Conservation (phyloP, 1,284 basidiomycete genomes). For the Thelephora terrestris region DNA sequence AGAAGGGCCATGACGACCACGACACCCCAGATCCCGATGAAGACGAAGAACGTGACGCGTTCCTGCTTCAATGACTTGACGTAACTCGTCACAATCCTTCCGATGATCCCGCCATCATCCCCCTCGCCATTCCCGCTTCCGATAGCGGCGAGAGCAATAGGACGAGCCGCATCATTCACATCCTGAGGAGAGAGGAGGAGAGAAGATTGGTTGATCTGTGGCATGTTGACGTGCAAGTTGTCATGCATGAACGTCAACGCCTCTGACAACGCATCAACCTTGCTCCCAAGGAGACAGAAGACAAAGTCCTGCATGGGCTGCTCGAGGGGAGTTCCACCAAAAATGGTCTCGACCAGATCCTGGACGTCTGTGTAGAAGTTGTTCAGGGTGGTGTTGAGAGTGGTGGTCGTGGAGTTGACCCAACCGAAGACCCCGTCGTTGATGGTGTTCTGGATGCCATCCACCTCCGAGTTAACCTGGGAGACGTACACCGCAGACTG, state of each 20-base stretch:
- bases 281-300: conserved; percentile 81
- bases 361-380: conserved; percentile 70
- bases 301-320: conserved; percentile 80
- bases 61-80: conserved; percentile 67
- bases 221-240: conserved; percentile 74
- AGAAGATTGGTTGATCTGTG: conserved; percentile 60
- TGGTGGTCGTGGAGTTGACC: conserved; percentile 87
- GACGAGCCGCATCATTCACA: conserved; percentile 67
- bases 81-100: conserved; percentile 66
- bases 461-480: conserved; percentile 65
- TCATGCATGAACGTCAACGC: conserved; percentile 89
- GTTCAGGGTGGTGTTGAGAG: conserved; percentile 74
- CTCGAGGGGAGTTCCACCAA: conserved; percentile 77
- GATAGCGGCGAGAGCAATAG: conserved; percentile 73
- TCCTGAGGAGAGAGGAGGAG: conserved; percentile 65
- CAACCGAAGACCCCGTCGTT: conserved; percentile 87
- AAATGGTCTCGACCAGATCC: conserved; percentile 57
- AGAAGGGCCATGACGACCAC: conserved; percentile 65
- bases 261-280: conserved; percentile 78
- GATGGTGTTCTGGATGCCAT: conserved; percentile 60
- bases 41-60: conserved; percentile 71
- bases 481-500: conserved; percentile 71
- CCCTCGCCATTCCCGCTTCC: conserved; percentile 42
- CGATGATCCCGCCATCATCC: conserved; percentile 56
- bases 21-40: conserved; percentile 71